A percentile compares a stretch with the other conserved stretches of the same genome.
Conservation (phyloP, 1,284 basidiomycete genomes). For the Apiotrichum siamense region DNA sequence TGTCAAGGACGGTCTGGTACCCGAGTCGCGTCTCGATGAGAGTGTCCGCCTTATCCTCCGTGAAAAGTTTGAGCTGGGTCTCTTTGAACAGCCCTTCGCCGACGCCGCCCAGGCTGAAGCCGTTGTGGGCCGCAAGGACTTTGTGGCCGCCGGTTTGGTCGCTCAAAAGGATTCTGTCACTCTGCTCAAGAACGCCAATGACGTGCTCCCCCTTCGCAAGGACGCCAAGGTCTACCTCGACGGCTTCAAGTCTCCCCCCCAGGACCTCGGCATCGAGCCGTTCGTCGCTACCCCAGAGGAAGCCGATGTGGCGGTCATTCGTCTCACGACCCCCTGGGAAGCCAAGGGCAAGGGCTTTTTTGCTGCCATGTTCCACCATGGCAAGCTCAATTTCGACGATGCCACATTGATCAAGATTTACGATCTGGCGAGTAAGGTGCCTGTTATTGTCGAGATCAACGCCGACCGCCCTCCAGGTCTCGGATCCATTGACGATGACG, state of each 20-base stretch:
- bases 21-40: slow-evolving; percentile 13
- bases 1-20: slow-evolving; percentile 7
- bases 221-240: slow-evolving; percentile 8
- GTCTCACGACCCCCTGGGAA: slow-evolving; percentile 7
- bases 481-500: slow-evolving; percentile 3
- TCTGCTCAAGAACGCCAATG: slow-evolving; percentile 6
- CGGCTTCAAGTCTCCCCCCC: slow-evolving; percentile 7
- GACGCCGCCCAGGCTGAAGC: slow-evolving; percentile 8
- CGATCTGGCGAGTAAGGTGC: slow-evolving; percentile 7
- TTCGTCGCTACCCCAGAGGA: not conserved
- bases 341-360: slow-evolving; percentile 10
- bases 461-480: slow-evolving; percentile 12
- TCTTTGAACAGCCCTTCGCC: slow-evolving; percentile 12
- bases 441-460: slow-evolving; percentile 14
- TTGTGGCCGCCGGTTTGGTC: slow-evolving; percentile 1
- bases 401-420: slow-evolving; percentile 4
- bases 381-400: slow-evolving; percentile 11
- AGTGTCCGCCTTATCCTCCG: slow-evolving; percentile 4
- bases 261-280: not conserved
- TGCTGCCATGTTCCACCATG: slow-evolving; percentile 13
- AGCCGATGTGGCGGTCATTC: slow-evolving; percentile 14
- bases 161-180: slow-evolving; percentile 13
- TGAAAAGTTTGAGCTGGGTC: slow-evolving; percentile 14
- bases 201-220: slow-evolving; percentile 1
- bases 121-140: slow-evolving; percentile 3